phyloP scores from a whole-genome alignment of 495 filamentous ascomycete genomes.

The Bacidia gigantensis region DNA sequence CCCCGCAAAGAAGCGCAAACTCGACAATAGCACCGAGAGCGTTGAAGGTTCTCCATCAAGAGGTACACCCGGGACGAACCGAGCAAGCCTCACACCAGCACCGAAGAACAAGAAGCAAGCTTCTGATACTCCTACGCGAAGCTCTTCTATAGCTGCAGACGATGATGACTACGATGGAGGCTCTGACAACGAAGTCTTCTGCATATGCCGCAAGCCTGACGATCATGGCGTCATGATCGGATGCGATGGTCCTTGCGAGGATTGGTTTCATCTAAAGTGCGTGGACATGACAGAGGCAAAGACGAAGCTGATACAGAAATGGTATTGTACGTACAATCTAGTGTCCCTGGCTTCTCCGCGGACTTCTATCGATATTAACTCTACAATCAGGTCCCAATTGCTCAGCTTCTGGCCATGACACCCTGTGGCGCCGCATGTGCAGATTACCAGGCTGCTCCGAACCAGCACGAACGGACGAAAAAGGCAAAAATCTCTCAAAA shows the following conservation, averaged over 20 bases:
- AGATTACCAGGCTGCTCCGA: slow-evolving; percentile 44
- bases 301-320: slow-evolving; percentile 52
- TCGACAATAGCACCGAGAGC: slow-evolving; percentile 31
- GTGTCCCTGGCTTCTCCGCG: not conserved
- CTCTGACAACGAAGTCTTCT: slow-evolving; percentile 41
- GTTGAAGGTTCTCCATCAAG: slow-evolving; percentile 20
- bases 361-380: not conserved
- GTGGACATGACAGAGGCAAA: slow-evolving; percentile 48
- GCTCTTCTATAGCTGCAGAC: slow-evolving; percentile 25
- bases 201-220: slow-evolving; percentile 57
- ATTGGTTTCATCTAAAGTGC: slow-evolving; percentile 63
- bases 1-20: slow-evolving; percentile 43
- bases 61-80: slow-evolving; percentile 36
- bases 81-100: slow-evolving; percentile 33
- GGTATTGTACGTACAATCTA: slow-evolving; percentile 40
- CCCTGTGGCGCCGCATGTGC: slow-evolving; percentile 60
- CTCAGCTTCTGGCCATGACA: slow-evolving; percentile 36
- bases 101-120: slow-evolving; percentile 27
- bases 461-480: slow-evolving; percentile 39
- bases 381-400: slow-evolving; percentile 46
- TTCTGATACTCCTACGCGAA: slow-evolving; percentile 23
- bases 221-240: slow-evolving; percentile 67
- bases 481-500: slow-evolving; percentile 36
- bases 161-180: slow-evolving; percentile 26
- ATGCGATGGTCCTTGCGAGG: slow-evolving; percentile 58